phyloP scores from a whole-genome alignment of 768 basidiomycete genomes.

The Leucosporidium yakuticum region DNA sequence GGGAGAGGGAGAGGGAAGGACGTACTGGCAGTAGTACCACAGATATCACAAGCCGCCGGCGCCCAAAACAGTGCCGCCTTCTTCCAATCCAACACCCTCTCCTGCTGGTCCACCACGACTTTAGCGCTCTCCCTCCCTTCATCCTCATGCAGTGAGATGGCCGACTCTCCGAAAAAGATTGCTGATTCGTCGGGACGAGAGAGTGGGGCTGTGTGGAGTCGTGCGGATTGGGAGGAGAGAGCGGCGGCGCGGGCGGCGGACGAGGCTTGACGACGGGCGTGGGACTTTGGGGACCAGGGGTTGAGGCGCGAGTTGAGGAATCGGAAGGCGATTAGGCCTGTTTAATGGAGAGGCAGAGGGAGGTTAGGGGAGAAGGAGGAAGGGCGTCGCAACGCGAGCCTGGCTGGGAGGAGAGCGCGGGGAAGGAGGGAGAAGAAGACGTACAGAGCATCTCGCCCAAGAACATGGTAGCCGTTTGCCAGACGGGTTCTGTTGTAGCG shows the following conservation, averaged over 20 bases:
- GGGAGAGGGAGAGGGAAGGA: constrained; percentile 9
- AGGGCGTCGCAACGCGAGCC: not conserved
- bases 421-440: constrained; percentile 12
- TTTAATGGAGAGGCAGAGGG: too few relatives aligned
- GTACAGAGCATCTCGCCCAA: constrained; percentile 80
- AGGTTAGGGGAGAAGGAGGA: not conserved
- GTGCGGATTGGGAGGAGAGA: not conserved
- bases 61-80: constrained; percentile 72
- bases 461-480: constrained; percentile 45
- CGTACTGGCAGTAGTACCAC: constrained; percentile 72
- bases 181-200: constrained; percentile 25
- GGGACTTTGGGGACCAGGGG: constrained; percentile 4
- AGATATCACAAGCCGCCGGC: constrained; percentile 82
- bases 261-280: not conserved
- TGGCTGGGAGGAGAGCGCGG: not conserved
- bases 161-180: constrained; percentile 11
- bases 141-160: constrained; percentile 21
- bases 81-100: constrained; percentile 24
- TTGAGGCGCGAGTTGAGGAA: constrained; percentile 36
- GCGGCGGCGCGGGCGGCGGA: constrained; percentile 12
- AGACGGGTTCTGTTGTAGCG: constrained; percentile 16
- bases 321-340: constrained; percentile 34
- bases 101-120: constrained; percentile 6
- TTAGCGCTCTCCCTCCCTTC: not conserved
- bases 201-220: constrained; percentile 17